Conservation (phyloP, 2,329 filamentous ascomycete species). For the Exserohilum turcica region DNA sequence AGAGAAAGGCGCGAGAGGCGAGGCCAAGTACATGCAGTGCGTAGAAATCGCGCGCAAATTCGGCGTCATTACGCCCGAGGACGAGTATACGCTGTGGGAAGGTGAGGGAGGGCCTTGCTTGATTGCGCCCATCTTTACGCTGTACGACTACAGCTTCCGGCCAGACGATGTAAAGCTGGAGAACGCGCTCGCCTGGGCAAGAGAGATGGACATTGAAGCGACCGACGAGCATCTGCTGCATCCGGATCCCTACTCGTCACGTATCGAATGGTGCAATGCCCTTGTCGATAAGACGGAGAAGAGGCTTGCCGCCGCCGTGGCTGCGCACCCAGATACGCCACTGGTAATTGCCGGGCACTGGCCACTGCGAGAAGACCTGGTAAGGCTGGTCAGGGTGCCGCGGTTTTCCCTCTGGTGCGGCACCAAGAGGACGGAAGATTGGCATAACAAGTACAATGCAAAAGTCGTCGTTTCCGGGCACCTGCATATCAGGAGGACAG, state of each 20-base stretch:
- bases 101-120: conserved; percentile 57
- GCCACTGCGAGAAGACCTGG: conserved; percentile 53
- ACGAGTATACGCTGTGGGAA: conserved; percentile 60
- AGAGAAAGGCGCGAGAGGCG: conserved; percentile 51
- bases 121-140: conserved; percentile 62
- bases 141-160: conserved; percentile 65
- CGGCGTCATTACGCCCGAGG: conserved; percentile 62
- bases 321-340: conserved; percentile 38
- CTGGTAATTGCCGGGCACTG: conserved; percentile 55
- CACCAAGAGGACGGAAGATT: conserved; percentile 54
- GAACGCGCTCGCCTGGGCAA: conserved; percentile 54
- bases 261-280: conserved; percentile 53
- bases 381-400: conserved; percentile 51
- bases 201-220: conserved; percentile 52
- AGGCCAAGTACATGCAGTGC: conserved; percentile 61
- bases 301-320: conserved; percentile 47
- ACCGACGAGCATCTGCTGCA: conserved; percentile 55
- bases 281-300: conserved; percentile 49
- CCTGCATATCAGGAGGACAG: conserved; percentile 53
- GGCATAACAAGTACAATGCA: conserved; percentile 54
- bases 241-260: conserved; percentile 52
- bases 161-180: conserved; percentile 56
- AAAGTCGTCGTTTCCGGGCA: conserved; percentile 56
- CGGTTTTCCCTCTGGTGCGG: conserved; percentile 56
- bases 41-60: conserved; percentile 58